These are phyloP conservation scores for Exophiala calicioides DNA, from an alignment of 2,329 filamentous ascomycete genomes.

Conservation along the genomic window DNA sequence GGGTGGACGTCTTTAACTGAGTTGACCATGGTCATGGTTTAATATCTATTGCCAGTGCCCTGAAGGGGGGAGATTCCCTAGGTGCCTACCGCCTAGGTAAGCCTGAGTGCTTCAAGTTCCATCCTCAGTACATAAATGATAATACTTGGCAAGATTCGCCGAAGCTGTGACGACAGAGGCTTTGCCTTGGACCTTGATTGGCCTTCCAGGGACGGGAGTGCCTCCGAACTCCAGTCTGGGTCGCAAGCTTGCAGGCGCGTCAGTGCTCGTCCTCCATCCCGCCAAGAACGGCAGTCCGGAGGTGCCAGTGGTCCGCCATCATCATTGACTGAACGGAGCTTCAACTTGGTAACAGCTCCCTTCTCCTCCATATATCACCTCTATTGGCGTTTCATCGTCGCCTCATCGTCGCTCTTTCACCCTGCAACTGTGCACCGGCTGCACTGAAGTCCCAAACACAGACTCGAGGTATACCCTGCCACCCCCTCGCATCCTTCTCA, in stretches of 20 bases:
- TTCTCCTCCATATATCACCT: constrained; percentile 6
- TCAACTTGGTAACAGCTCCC: not conserved
- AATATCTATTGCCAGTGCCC: too few species aligned
- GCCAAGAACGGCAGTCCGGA: too few species aligned
- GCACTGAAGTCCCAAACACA: constrained; percentile 8
- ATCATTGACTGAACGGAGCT: too few species aligned
- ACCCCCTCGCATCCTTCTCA: not conserved
- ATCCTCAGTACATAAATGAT: not conserved
- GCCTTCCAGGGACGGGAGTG: too few species aligned
- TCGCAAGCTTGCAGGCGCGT: not conserved
- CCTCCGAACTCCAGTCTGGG: too few species aligned
- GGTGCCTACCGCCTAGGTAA: too few species aligned
- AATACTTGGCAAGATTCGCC: not conserved
- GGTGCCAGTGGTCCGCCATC: too few species aligned
- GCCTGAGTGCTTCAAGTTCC: too few species aligned
- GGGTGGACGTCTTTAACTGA: too few species aligned
- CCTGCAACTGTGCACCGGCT: constrained; percentile 7
- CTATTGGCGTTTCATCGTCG: constrained; percentile 8
- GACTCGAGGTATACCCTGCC: constrained; percentile 17
- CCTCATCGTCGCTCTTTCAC: constrained; percentile 7
- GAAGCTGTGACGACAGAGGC: not conserved
- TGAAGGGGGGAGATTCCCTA: too few species aligned
- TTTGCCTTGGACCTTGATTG: not conserved
- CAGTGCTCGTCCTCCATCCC: too few species aligned
- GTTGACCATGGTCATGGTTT: too few species aligned